These are phyloP conservation scores for Solanum chmielewskii DNA, from an alignment of 257 asterid genomes.

Conservation along the genomic window DNA sequence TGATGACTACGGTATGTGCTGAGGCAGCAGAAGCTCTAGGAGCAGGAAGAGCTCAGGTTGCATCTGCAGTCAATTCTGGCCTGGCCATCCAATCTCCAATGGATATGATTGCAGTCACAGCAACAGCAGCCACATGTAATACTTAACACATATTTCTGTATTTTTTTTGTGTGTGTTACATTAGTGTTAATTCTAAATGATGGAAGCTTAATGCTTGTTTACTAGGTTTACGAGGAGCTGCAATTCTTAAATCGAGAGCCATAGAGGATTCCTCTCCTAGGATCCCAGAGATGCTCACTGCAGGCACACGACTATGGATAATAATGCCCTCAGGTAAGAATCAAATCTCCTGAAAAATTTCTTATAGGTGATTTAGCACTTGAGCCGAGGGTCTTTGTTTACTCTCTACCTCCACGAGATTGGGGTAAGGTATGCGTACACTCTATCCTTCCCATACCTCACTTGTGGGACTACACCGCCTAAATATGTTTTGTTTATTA, in stretches of 20 bases:
- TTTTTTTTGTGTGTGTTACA: background rate
- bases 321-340: constrained; percentile 51
- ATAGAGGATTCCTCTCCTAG: constrained; percentile 17
- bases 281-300: constrained; percentile 25
- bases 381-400: background rate
- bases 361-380: background rate
- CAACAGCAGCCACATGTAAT: constrained; percentile 61
- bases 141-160: background rate
- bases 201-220: background rate
- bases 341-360: background rate
- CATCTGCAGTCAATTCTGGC: constrained; percentile 53
- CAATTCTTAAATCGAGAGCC: constrained; percentile 48
- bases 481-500: background rate
- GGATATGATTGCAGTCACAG: constrained; percentile 53
- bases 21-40: constrained; percentile 59
- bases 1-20: constrained; percentile 48
- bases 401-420: background rate
- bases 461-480: background rate
- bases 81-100: constrained; percentile 46
- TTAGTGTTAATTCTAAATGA: background rate
- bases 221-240: constrained; percentile 53
- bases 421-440: background rate
- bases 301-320: constrained; percentile 36
- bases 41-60: constrained; percentile 37
- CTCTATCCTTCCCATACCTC: background rate